These are phyloP conservation scores for Allantophomopsis lycopodina DNA, from an alignment of 2,329 filamentous ascomycete genomes.

Conservation along the genomic window DNA sequence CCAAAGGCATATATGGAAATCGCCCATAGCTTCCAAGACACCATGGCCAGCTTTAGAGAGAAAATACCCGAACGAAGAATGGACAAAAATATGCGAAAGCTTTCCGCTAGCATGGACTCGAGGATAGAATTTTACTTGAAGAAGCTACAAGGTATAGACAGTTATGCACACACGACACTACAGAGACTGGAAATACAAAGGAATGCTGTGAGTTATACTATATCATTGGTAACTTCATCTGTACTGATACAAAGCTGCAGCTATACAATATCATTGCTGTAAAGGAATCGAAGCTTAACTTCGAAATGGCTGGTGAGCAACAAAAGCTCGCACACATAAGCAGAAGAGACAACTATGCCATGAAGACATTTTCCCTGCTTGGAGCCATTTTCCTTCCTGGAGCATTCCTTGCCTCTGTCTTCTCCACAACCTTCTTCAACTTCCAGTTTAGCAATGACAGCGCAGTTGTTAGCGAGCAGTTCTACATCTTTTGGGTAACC, in stretches of 20 bases:
- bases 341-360: slow-evolving; percentile 32
- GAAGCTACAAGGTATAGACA: slow-evolving; percentile 47
- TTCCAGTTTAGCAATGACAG: slow-evolving; percentile 24
- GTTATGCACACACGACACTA: slow-evolving; percentile 48
- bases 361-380: slow-evolving; percentile 51
- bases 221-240: neutral
- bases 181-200: slow-evolving; percentile 47
- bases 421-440: slow-evolving; percentile 55
- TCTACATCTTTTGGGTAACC: slow-evolving; percentile 52
- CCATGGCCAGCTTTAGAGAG: slow-evolving; percentile 11
- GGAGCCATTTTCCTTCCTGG: slow-evolving; percentile 50
- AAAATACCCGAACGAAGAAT: slow-evolving; percentile 7
- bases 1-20: slow-evolving; percentile 47
- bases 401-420: slow-evolving; percentile 47
- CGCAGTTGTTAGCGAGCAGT: slow-evolving; percentile 28
- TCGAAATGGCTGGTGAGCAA: slow-evolving; percentile 35
- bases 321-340: slow-evolving; percentile 23
- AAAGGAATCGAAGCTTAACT: slow-evolving; percentile 48
- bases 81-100: slow-evolving; percentile 21
- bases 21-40: slow-evolving; percentile 31
- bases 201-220: slow-evolving; percentile 33
- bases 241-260: slow-evolving; percentile 19
- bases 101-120: slow-evolving; percentile 37
- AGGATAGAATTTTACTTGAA: slow-evolving; percentile 45
- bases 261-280: slow-evolving; percentile 54